phyloP scores from a whole-genome alignment of 192 early-diverging fungal species.

The Allomyces macrogynus region DNA sequence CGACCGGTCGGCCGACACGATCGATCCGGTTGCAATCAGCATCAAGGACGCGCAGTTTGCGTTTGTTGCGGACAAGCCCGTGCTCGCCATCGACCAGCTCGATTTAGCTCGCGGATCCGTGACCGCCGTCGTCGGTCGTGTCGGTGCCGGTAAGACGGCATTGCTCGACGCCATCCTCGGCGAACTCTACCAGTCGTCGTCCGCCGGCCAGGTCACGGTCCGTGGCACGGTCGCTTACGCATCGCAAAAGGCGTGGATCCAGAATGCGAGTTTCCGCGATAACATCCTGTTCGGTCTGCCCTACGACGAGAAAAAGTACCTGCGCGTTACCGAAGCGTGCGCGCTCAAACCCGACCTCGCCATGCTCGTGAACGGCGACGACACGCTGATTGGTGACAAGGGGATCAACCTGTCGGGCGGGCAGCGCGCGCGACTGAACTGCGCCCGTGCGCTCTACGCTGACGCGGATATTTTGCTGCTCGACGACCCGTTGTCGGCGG shows the following conservation, averaged over 20 bases:
- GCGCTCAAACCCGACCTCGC: slow-evolving; percentile 68
- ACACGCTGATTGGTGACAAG: slow-evolving; percentile 52
- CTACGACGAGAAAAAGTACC: slow-evolving; percentile 31
- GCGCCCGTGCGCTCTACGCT: slow-evolving; percentile 45
- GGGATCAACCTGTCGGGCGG: slow-evolving; percentile 41
- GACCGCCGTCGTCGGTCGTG: too few species aligned
- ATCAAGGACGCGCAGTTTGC: too few species aligned
- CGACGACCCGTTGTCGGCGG: slow-evolving; percentile 52
- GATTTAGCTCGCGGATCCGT: too few species aligned
- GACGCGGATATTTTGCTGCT: slow-evolving; percentile 42
- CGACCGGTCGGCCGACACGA: too few species aligned
- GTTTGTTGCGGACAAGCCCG: too few species aligned
- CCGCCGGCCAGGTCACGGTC: too few species aligned
- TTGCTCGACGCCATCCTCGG: too few species aligned
- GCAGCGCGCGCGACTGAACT: slow-evolving; percentile 40
- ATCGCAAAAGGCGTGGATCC: slow-evolving; percentile 27
- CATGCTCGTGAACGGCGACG: slow-evolving; percentile 72
- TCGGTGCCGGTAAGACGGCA: too few species aligned
- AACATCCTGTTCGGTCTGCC: slow-evolving; percentile 61
- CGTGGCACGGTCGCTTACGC: too few species aligned
- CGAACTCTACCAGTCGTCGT: too few species aligned
- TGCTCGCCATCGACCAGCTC: too few species aligned
- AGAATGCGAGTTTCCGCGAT: slow-evolving; percentile 47
- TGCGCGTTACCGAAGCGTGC: slow-evolving; percentile 52
- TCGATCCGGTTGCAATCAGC: too few species aligned